phyloP scores from a whole-genome alignment of 2,329 filamentous ascomycete species.

The Phialophora verrucosa region DNA sequence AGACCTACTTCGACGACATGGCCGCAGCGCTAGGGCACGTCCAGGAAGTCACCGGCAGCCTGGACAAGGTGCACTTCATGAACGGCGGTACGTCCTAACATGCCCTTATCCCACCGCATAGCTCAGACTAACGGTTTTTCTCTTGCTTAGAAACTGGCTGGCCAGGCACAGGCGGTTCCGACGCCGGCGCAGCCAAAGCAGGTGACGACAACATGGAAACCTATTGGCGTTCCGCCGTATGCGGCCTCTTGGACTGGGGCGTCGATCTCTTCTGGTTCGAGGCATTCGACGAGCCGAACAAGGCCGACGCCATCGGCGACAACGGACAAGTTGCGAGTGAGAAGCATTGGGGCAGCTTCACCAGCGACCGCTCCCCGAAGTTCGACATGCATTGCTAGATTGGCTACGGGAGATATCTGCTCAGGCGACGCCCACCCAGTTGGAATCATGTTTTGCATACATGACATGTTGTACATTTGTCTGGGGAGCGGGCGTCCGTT shows the following conservation, averaged over 20 bases:
- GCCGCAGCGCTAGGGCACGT: slow-evolving; percentile 68
- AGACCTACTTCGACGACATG: slow-evolving; percentile 71
- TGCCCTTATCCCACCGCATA: neutral
- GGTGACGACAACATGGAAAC: slow-evolving; percentile 62
- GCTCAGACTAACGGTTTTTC: neutral
- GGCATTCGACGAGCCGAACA: slow-evolving; percentile 73
- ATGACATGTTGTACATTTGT: neutral
- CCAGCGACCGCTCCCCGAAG: slow-evolving; percentile 57
- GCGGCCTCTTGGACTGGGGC: slow-evolving; percentile 68
- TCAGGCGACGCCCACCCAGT: neutral
- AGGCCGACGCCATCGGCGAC: slow-evolving; percentile 67
- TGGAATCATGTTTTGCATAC: neutral
- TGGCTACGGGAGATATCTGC: neutral
- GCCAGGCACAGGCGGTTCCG: slow-evolving; percentile 57
- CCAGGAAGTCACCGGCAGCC: slow-evolving; percentile 61
- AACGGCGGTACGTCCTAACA: slow-evolving; percentile 64
- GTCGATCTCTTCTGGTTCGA: slow-evolving; percentile 75
- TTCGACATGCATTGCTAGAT: slow-evolving; percentile 37
- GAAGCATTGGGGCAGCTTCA: slow-evolving; percentile 73
- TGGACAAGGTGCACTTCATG: slow-evolving; percentile 66
- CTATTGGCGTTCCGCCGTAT: slow-evolving; percentile 68
- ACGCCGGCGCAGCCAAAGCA: slow-evolving; percentile 67
- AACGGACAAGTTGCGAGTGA: slow-evolving; percentile 67
- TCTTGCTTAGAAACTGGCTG: slow-evolving; percentile 35
- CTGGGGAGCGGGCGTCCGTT: neutral